Conservation (phyloP, 352 stramenopile genomes). For the Pythium sp. region DNA sequence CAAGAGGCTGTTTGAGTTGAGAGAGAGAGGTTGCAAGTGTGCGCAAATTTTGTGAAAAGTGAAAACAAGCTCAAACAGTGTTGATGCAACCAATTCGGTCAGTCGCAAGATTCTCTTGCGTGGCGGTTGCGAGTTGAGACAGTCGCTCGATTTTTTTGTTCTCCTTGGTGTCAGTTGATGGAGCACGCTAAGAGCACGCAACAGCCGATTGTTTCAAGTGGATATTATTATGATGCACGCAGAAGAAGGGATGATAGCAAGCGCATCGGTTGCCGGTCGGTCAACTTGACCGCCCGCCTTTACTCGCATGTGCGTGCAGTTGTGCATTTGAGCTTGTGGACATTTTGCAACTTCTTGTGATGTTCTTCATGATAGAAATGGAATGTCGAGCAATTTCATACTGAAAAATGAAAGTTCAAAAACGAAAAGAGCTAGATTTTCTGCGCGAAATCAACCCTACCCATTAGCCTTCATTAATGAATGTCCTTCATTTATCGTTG, state of each 20-base stretch:
- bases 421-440: background rate
- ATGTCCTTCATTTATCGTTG: background rate
- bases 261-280: background rate
- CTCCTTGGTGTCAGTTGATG: background rate
- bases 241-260: background rate
- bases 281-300: background rate
- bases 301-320: background rate
- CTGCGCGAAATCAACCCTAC: background rate
- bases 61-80: background rate
- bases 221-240: background rate
- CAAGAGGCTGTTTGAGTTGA: background rate
- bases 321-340: too few relatives aligned
- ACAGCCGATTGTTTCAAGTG: background rate
- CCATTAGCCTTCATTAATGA: background rate
- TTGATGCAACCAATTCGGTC: background rate
- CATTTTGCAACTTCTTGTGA: too few relatives aligned
- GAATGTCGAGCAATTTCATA: background rate
- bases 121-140: background rate
- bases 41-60: background rate
- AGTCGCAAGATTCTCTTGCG: background rate
- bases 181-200: background rate
- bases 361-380: background rate
- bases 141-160: background rate
- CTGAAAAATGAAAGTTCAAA: background rate
- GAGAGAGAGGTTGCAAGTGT: background rate